A percentile compares a stretch with the other conserved stretches of the same genome.
phyloP scores from a whole-genome alignment of 1,284 basidiomycete genomes.

The Apiotrichum sp. region DNA sequence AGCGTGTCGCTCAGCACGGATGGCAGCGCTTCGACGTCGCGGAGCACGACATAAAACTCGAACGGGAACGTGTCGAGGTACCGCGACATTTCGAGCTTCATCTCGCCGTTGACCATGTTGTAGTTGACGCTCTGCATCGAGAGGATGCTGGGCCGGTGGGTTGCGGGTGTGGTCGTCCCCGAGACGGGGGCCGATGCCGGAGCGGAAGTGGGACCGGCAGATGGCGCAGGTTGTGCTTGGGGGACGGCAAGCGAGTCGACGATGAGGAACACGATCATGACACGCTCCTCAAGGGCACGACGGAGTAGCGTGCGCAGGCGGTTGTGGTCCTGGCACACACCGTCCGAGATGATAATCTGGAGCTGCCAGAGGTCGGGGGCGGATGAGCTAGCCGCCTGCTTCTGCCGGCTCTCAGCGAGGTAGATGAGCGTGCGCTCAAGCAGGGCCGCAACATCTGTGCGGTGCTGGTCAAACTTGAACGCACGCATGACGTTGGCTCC shows the following conservation, averaged over 20 bases:
- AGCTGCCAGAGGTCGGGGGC: conserved; percentile 88
- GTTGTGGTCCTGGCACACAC: conserved; percentile 94
- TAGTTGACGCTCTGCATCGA: conserved; percentile 90
- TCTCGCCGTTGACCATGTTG: conserved; percentile 71
- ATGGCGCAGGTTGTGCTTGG: background rate
- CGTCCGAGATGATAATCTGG: conserved; percentile 97
- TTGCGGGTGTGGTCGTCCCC: conserved; percentile 9
- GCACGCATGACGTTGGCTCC: conserved; percentile 73
- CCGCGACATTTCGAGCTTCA: conserved; percentile 82
- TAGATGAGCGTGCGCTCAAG: conserved; percentile 76
- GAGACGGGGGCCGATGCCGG: conserved; percentile 12
- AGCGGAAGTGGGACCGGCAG: conserved; percentile 6
- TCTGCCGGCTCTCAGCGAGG: conserved; percentile 68
- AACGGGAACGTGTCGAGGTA: conserved; percentile 98
- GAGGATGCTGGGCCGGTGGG: conserved; percentile 55
- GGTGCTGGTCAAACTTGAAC: conserved; percentile 85
- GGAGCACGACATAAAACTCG: conserved; percentile 91
- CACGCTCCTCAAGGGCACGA: conserved; percentile 79
- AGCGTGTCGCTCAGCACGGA: conserved; percentile 86
- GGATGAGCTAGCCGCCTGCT: conserved; percentile 54
- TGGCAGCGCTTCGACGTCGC: conserved; percentile 85
- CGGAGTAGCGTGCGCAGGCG: conserved; percentile 72
- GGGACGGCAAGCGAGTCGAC: conserved; percentile 66
- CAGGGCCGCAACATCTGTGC: conserved; percentile 81
- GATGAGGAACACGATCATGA: conserved; percentile 96